Evolutionary conservation across 257 asterid species (phyloP), one percentile per base, ranked within the genome.

Genomic region (Lantana camara): DNA sequence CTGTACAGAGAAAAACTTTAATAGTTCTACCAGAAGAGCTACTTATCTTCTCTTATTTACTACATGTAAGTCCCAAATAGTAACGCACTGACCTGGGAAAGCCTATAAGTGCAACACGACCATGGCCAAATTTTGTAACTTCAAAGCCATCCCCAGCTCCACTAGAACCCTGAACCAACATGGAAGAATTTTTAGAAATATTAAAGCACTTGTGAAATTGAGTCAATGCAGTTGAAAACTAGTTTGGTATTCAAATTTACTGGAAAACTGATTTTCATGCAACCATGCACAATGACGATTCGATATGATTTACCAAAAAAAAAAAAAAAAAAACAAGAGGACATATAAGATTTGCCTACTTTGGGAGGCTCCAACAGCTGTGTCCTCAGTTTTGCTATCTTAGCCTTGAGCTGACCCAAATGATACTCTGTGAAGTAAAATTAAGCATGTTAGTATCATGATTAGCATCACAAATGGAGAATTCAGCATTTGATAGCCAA

Each of bases 71-170:
- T 59, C 60, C 48, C 45, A 49, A 68, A 59, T 21, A 57, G 35
- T 51, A 57, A 76, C 41, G 74, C 21, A 59, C 82, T 49, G 72
- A 93, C 99, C 99, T 93, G 78, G 99, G 99, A 77, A 93, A 93
- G 73, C 99, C 99, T 69, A 93, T 93, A 63, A 93, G 80, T 14
- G 99, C 96, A 19, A 93, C 99, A 64, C 97, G 97, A 44, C 95
- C 97, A 71, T 93, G 99, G 53, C 99, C 99, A 76, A 58, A 93
- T 78, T 93, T 93, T 35, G 99, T 90, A 73, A 90, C 99, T 80
- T 93, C 99, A 68, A 93, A 93, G 70, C 99, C 99, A n/a, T 93
- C 99, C 72, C 97, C 99, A 60, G 90, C 96, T 72, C 92, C 99
- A 77, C 93, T 86, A 54, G 99, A 75, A 64, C 99, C 99, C 99